phyloP scores from a whole-genome alignment of 106 monocot genomes.

The Dendrobium huoshanense region DNA sequence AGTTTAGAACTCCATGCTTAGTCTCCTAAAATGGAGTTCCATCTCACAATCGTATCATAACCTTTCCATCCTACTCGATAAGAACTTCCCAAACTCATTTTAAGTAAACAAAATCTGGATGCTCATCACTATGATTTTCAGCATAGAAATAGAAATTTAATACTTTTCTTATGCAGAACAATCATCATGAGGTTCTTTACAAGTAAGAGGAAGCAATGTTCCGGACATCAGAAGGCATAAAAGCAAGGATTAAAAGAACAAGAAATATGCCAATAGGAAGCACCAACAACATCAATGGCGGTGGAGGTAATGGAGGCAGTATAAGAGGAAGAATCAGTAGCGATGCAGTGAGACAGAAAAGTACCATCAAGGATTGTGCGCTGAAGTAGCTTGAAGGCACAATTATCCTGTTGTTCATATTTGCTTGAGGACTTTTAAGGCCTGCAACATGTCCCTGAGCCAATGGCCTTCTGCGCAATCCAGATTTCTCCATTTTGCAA shows the following conservation, averaged over 20 bases:
- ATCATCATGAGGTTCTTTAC: neutral
- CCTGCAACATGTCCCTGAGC: neutral
- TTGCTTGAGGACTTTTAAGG: neutral
- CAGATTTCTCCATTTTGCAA: neutral
- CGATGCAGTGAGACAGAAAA: slow-evolving; percentile 27
- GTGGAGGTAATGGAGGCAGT: slow-evolving; percentile 49
- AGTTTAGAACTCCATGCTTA: too few relatives aligned
- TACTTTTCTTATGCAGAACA: neutral
- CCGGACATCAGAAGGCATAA: slow-evolving; percentile 30
- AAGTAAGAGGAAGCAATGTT: slow-evolving; percentile 21
- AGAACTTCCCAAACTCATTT: too few relatives aligned
- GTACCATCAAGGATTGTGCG: slow-evolving; percentile 29
- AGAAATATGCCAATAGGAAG: slow-evolving; percentile 38
- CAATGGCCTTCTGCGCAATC: neutral
- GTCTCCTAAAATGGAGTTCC: too few relatives aligned
- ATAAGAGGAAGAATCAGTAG: slow-evolving; percentile 49
- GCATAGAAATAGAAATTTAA: neutral
- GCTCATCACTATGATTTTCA: too few relatives aligned
- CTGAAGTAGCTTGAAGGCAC: slow-evolving; percentile 17
- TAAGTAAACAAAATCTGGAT: neutral
- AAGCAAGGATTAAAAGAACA: slow-evolving; percentile 32
- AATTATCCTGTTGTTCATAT: neutral
- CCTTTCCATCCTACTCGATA: too few relatives aligned
- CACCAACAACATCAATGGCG: slow-evolving; percentile 38
- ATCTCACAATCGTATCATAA: too few relatives aligned